Conservation (phyloP, 2,329 filamentous ascomycete genomes). For the Tolypocladium paradoxum region DNA sequence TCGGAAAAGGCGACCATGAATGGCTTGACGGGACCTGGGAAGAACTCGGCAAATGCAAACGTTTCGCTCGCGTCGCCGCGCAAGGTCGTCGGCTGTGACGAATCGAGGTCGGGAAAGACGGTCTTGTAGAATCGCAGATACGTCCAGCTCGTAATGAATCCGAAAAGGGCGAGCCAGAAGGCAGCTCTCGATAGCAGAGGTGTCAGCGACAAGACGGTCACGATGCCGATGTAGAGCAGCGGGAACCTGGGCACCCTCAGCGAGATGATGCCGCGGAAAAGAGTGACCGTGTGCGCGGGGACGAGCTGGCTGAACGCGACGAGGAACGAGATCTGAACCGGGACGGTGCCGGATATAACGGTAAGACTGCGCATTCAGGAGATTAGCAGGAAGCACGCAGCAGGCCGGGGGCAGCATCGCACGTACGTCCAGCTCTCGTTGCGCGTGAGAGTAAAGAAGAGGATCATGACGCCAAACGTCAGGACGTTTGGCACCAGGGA, state of each 20-base stretch:
- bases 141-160: slow-evolving; percentile 82
- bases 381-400: not conserved
- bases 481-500: slow-evolving; percentile 71
- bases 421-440: slow-evolving; percentile 60
- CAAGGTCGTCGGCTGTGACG: slow-evolving; percentile 49
- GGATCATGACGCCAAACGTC: slow-evolving; percentile 60
- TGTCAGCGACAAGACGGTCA: slow-evolving; percentile 53
- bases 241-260: slow-evolving; percentile 69
- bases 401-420: not conserved
- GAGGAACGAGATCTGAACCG: slow-evolving; percentile 85
- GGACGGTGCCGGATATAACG: slow-evolving; percentile 78
- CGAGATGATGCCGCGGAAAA: slow-evolving; percentile 80
- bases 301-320: slow-evolving; percentile 97
- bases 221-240: slow-evolving; percentile 62
- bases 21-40: slow-evolving; percentile 74
- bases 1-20: slow-evolving; percentile 64
- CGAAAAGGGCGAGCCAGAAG: slow-evolving; percentile 67
- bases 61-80: slow-evolving; percentile 92
- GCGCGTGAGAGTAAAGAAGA: slow-evolving; percentile 61
- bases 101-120: slow-evolving; percentile 57
- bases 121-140: slow-evolving; percentile 93
- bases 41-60: slow-evolving; percentile 92
- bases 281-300: slow-evolving; percentile 89
- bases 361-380: slow-evolving; percentile 44
- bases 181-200: slow-evolving; percentile 58